A percentile compares a stretch with the other conserved stretches of the same genome.
Conservation (phyloP, 768 basidiomycete genomes). For the Leucosporidium yakuticum region DNA sequence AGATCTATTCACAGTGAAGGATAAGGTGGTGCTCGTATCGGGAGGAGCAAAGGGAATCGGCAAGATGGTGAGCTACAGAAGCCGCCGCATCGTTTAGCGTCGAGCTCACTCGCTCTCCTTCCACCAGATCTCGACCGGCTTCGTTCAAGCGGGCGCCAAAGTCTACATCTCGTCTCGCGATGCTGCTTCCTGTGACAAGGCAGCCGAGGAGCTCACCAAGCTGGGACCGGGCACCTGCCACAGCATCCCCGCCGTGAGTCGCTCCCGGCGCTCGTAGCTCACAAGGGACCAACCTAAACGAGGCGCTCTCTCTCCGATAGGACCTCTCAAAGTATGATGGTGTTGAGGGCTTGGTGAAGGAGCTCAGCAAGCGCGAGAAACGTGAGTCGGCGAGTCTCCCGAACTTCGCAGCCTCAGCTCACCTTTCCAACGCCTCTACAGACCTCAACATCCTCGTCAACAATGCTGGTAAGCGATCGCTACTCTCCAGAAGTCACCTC, state of each 20-base stretch:
- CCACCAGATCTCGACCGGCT: constrained; percentile 56
- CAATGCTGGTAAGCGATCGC: constrained; percentile 60
- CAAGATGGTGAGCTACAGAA: constrained; percentile 12
- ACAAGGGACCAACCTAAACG: no score
- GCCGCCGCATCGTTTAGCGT: background rate
- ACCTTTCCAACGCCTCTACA: background rate
- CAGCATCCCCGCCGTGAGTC: constrained; percentile 48
- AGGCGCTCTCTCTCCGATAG: no score
- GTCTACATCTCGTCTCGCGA: constrained; percentile 63
- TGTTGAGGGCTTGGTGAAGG: constrained; percentile 53
- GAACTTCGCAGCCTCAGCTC: background rate
- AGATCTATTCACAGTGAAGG: constrained; percentile 35
- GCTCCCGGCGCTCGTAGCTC: no score
- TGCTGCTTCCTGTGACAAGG: constrained; percentile 51
- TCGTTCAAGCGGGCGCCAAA: constrained; percentile 56
- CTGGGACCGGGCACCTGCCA: constrained; percentile 56
- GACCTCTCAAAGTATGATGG: constrained; percentile 55
- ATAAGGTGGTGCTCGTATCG: constrained; percentile 55
- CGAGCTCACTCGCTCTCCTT: constrained; percentile 4
- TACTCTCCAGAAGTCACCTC: constrained; percentile 31
- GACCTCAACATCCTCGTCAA: constrained; percentile 50
- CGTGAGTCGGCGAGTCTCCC: constrained; percentile 32
- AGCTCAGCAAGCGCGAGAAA: constrained; percentile 53
- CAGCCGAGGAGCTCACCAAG: constrained; percentile 53
- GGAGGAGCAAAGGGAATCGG: constrained; percentile 64